Percentiles rank a stretch among this genome's conserved stretches.
These are phyloP conservation scores for Xylaria sp. DNA, from an alignment of 2,329 filamentous ascomycete species.

Conservation along the genomic window DNA sequence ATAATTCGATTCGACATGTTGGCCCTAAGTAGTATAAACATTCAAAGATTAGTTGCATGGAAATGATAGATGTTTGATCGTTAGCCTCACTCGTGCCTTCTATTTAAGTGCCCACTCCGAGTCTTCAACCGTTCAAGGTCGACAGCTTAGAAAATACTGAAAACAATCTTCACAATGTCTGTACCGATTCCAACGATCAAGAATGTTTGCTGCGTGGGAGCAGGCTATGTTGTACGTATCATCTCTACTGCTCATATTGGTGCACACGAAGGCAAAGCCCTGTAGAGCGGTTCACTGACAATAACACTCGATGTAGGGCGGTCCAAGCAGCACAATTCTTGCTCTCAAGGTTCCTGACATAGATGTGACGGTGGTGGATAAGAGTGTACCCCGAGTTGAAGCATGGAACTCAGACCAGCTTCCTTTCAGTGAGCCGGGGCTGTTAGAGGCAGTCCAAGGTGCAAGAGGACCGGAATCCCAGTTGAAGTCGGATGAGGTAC, in stretches of 20 bases:
- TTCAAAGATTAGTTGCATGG: neutral
- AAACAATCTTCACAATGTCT: neutral
- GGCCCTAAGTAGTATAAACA: neutral
- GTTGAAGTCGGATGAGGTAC: neutral
- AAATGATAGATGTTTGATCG: neutral
- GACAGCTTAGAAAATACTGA: neutral
- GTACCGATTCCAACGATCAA: neutral
- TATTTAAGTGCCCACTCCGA: neutral
- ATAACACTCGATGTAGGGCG: neutral
- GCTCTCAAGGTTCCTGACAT: constrained; percentile 2
- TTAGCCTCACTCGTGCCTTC: neutral
- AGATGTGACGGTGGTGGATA: constrained; percentile 1
- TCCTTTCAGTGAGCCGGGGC: neutral
- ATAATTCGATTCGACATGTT: neutral
- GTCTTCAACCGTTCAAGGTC: neutral
- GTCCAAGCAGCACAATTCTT: constrained; percentile 1
- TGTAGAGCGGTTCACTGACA: neutral
- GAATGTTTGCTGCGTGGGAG: constrained; percentile 2
- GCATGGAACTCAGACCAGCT: constrained; percentile 3
- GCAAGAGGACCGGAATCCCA: neutral
- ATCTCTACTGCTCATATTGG: neutral
- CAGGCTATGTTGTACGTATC: constrained; percentile 1
- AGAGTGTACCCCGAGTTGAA: neutral
- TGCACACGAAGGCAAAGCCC: neutral
- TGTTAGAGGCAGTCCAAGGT: neutral